Evolutionary conservation across 2,329 filamentous ascomycete species (phyloP).

Genomic region (Penicillium sp.): DNA sequence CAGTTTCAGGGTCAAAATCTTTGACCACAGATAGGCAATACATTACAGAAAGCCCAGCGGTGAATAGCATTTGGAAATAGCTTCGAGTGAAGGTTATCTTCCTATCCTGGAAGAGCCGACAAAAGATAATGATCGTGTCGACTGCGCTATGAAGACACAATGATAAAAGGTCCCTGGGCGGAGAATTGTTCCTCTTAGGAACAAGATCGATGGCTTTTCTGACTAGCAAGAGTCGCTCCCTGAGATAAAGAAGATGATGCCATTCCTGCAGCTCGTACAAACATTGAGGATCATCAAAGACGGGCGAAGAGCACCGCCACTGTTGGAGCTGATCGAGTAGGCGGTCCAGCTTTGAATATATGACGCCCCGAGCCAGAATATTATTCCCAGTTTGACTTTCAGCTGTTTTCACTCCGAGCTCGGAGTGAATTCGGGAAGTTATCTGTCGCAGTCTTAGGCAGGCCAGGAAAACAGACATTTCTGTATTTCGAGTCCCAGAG

Average conservation of each 20-base stretch:
- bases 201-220: constrained; percentile 48
- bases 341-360: constrained; percentile 27
- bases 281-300: constrained; percentile 38
- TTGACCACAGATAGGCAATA: constrained; percentile 25
- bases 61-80: constrained; percentile 56
- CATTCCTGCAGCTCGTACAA: constrained; percentile 51
- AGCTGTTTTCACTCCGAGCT: constrained; percentile 8
- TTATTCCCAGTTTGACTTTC: neutral
- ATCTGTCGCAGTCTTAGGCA: constrained; percentile 46
- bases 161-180: constrained; percentile 36
- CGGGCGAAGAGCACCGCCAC: constrained; percentile 42
- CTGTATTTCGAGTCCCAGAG: constrained; percentile 21
- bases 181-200: constrained; percentile 38
- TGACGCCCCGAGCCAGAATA: constrained; percentile 12
- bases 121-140: constrained; percentile 46
- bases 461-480: constrained; percentile 46
- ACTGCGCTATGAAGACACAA: constrained; percentile 43
- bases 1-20: constrained; percentile 8
- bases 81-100: constrained; percentile 52
- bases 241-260: constrained; percentile 49
- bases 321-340: constrained; percentile 40
- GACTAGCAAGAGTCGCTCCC: constrained; percentile 47
- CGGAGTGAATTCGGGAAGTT: constrained; percentile 37
- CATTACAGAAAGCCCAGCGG: constrained; percentile 47
- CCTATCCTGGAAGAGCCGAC: constrained; percentile 37